Conservation (phyloP, 75 land plant genomes). For the Adiantum capillusveneris region DNA sequence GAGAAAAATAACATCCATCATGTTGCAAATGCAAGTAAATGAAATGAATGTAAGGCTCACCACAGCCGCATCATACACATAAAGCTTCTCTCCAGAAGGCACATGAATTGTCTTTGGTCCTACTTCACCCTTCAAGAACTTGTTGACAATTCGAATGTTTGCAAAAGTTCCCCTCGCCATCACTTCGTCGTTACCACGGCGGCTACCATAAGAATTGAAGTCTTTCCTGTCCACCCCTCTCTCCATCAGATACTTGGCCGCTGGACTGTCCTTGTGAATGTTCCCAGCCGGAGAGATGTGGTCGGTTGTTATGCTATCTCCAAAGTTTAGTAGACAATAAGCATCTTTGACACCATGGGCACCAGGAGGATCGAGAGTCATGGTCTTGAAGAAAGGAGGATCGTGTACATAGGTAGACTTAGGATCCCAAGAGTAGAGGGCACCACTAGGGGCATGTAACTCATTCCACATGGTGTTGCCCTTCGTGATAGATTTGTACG, state of each 20-base stretch:
- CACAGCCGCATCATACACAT: slow-evolving; percentile 75
- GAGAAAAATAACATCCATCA: too few relatives aligned
- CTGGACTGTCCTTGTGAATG: slow-evolving; percentile 90
- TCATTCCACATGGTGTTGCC: slow-evolving; percentile 89
- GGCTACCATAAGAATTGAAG: slow-evolving; percentile 92
- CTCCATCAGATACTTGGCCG: slow-evolving; percentile 75
- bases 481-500: slow-evolving; percentile 75
- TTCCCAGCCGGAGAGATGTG: slow-evolving; percentile 91
- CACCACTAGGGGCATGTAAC: slow-evolving; percentile 46
- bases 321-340: slow-evolving; percentile 75
- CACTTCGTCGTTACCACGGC: slow-evolving; percentile 87
- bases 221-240: slow-evolving; percentile 65
- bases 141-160: slow-evolving; percentile 82
- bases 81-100: slow-evolving; percentile 80
- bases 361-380: slow-evolving; percentile 77
- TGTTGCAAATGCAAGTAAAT: background rate
- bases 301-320: slow-evolving; percentile 90
- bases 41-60: slow-evolving; percentile 16
- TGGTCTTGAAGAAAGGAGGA: slow-evolving; percentile 80
- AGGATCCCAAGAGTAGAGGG: slow-evolving; percentile 71
- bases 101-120: slow-evolving; percentile 84
- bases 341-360: slow-evolving; percentile 82
- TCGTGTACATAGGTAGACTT: slow-evolving; percentile 86
- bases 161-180: slow-evolving; percentile 97
- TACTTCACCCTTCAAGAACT: slow-evolving; percentile 85